Percentiles rank a stretch among this genome's conserved stretches.
phyloP scores from a whole-genome alignment of 2,329 filamentous ascomycete genomes.

The Verticillium nonalfalfae region DNA sequence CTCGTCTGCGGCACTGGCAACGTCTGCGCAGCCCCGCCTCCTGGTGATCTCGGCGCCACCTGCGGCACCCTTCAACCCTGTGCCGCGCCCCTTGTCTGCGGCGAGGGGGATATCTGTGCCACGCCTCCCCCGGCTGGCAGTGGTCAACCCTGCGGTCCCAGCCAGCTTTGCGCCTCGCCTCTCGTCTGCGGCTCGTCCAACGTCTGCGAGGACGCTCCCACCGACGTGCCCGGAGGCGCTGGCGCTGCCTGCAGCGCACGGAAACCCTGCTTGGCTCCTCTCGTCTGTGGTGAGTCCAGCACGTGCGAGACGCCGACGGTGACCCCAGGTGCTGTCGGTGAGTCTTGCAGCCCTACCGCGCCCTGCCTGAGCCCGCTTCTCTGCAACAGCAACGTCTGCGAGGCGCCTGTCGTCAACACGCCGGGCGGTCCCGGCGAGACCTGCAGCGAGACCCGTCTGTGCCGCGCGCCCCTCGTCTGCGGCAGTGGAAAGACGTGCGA shows the following conservation, averaged over 20 bases:
- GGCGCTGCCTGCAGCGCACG: not conserved
- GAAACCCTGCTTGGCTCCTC: not conserved
- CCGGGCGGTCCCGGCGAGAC: not conserved
- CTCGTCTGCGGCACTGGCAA: not conserved
- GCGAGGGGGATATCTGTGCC: not conserved
- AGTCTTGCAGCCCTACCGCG: not conserved
- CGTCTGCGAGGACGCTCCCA: not conserved
- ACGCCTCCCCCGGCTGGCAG: not conserved
- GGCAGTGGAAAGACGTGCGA: not conserved
- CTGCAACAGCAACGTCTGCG: not conserved
- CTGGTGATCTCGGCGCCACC: not conserved
- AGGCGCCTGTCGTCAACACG: not conserved
- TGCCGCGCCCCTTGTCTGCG: not conserved
- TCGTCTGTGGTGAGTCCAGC: not conserved
- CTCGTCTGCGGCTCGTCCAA: not conserved
- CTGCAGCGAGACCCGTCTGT: not conserved
- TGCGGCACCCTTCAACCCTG: not conserved
- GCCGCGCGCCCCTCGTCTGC: not conserved
- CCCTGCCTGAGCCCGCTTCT: not conserved
- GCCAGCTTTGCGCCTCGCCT: not conserved
- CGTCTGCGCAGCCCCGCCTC: not conserved
- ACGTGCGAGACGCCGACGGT: not conserved
- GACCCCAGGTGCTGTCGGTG: not conserved
- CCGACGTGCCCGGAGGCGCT: not conserved
- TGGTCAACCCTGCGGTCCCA: not conserved